Base-by-base conservation (phyloP, 1,284 basidiomycete species). In the Pholiota adiposa region DNA sequence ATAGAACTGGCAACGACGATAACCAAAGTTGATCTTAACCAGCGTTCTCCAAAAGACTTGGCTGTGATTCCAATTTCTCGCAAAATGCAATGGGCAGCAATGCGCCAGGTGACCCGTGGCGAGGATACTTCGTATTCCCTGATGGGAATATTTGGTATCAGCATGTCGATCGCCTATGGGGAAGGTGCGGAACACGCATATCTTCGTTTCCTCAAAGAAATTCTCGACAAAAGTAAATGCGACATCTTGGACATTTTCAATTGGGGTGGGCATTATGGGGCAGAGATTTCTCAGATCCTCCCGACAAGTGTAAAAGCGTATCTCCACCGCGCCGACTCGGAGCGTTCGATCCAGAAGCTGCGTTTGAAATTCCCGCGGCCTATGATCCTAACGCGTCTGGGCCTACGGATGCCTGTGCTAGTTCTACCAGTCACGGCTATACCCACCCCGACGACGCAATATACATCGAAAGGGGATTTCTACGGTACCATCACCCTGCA, bases 121-220 rank as follows among this genome's bases (percentile, higher is more conserved):
- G 56, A 58, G 21, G 56, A 58, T 33, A 48, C 23, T 38, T 50
- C 56, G 33, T 58, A 58, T 52, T 58, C 38, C 5, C n/a, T 58
- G 5, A 51, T 58, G n/a, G 56, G 56, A 14, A 6, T 58, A 6
- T 58, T 58, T 46, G 31, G 31, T 9, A 48, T 58, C 29, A 58
- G 43, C 40, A 52, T 58, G 38, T 49, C 56, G 4, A 58, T 36
- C 9, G 46, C 51, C 19, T 58, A 58, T 21, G 56, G 56, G 8
- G 56, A 58, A 43, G 56, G 56, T 5, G 46, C 25, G 2, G 27
- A 51, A 18, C 18, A 16, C 9, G 50, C 56, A 3, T 58, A 53
- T 11, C 7, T 34, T n/a, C 38, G 29, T 7, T 23, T 46, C 41
- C 52, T 46, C 33, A 34, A 44, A 36, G 56, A 58, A 18, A 58